Evolutionary conservation across 257 asterid genomes (phyloP).

Genomic region (Pogostemon cablin): DNA sequence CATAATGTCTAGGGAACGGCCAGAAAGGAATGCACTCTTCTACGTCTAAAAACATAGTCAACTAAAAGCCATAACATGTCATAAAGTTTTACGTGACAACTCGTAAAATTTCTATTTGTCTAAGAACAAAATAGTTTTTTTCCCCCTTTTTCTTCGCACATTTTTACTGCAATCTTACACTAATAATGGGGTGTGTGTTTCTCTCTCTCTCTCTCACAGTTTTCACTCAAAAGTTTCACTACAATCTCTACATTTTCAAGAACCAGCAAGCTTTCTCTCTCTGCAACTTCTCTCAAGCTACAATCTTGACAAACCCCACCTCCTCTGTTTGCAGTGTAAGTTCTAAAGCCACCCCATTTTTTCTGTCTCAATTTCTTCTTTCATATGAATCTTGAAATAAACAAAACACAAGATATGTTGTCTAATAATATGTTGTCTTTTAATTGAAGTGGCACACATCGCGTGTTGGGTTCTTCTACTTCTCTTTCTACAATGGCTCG

Average conservation of each 20-base stretch:
- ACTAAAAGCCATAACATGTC: slow-evolving; percentile 19
- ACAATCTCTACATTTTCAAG: slow-evolving; percentile 88
- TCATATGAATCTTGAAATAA: not conserved
- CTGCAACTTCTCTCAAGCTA: slow-evolving; percentile 87
- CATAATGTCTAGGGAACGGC: too few relatives aligned
- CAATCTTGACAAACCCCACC: slow-evolving; percentile 68
- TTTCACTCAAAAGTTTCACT: slow-evolving; percentile 72
- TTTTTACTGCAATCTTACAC: too few relatives aligned
- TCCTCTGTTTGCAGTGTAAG: slow-evolving; percentile 72
- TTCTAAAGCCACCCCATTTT: not conserved
- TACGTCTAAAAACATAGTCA: slow-evolving; percentile 11
- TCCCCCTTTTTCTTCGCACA: not conserved
- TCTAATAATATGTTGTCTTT: not conserved
- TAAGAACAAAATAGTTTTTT: slow-evolving; percentile 2
- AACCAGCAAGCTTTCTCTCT: slow-evolving; percentile 59
- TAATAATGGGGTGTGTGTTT: not conserved
- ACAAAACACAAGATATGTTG: not conserved
- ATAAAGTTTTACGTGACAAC: slow-evolving; percentile 1
- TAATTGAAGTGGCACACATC: slow-evolving; percentile 80
- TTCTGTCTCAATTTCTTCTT: not conserved
- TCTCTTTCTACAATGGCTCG: slow-evolving; percentile 83
- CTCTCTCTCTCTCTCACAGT: slow-evolving; percentile 43
- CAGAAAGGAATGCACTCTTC: slow-evolving; percentile 3
- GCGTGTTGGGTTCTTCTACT: slow-evolving; percentile 78
- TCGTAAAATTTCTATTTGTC: not conserved